Evolutionary conservation across 2,329 filamentous ascomycete species (phyloP), one percentile per base, ranked within the genome.

Genomic region (Geosmithia morbida): DNA sequence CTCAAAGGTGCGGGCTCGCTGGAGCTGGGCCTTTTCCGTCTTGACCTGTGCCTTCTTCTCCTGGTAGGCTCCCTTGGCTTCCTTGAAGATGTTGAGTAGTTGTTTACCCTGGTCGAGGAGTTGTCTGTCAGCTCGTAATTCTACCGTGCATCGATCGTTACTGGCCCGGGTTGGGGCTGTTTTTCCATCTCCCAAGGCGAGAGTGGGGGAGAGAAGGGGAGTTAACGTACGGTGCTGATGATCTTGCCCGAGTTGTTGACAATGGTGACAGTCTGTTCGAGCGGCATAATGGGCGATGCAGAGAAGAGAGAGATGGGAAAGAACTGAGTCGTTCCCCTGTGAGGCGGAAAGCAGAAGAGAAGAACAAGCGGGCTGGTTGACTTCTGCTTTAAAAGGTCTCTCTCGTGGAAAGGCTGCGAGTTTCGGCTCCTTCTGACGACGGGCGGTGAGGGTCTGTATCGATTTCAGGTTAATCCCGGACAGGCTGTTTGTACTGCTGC

Each of bases 11-110:
- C 81, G 75, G 48, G 82, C 72, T 57, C 82, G 80, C 56, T 80
- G 76, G 43, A 71, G 55, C n/a, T 61, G 22, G 18, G 47, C 59
- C 14, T 67, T 67, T 54, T 86, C 79, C 18, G 82, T 79, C 61
- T 80, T 81, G 56, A 95, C 75, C 55, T 88, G 80, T 7, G 86
- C 83, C 63, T 94, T 95, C 59, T 86, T 86, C 59, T 94, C 87
- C 49, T 82, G 76, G 66, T 97, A 97, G 49, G 86, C 85, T 47
- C 82, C 79, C 61, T 87, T 87, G 52, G 89, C 90, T 61, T 96
- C 88, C 62, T 87, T 94, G 73, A 94, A 94, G 59, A 96, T 83
- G 60, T 81, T 83, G 59, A 94, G 77, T 20, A 97, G 71, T 56
- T 95, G 86, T 67, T 94, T 95, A 59, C 87, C 87, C 87, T 94